A percentile compares a stretch with the other conserved stretches of the same genome.
phyloP scores from a whole-genome alignment of 306 rosid genomes.

The Vigna hirtella region DNA sequence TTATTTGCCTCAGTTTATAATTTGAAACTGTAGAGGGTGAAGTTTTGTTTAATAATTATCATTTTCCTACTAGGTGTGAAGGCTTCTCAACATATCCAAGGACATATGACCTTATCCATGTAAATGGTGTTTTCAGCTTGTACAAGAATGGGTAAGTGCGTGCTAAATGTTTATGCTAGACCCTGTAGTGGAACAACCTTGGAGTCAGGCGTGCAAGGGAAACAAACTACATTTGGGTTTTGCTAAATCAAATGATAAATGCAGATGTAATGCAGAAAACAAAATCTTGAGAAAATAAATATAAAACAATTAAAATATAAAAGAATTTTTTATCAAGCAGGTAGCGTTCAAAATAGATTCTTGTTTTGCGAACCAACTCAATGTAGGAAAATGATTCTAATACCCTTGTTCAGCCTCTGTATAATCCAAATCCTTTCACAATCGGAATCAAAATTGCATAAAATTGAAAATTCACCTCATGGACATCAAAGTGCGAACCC shows the following conservation, averaged over 20 bases:
- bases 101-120: slow-evolving; percentile 88
- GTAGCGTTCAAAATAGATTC: not conserved
- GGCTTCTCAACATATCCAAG: slow-evolving; percentile 94
- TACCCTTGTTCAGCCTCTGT: not conserved
- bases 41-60: not conserved
- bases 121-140: slow-evolving; percentile 77
- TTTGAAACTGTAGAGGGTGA: not conserved
- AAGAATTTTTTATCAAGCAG: no score
- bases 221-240: slow-evolving; percentile 3
- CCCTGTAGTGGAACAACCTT: slow-evolving; percentile 15
- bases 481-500: slow-evolving; percentile 77
- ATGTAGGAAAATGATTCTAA: not conserved
- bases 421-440: not conserved
- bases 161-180: slow-evolving; percentile 9
- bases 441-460: not conserved
- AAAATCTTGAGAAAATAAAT: not conserved
- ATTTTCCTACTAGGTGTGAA: slow-evolving; percentile 69
- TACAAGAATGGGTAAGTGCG: slow-evolving; percentile 68
- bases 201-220: slow-evolving; percentile 20
- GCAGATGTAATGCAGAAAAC: slow-evolving; percentile 71
- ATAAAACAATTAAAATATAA: no score
- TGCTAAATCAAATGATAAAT: slow-evolving; percentile 39
- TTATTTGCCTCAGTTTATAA: not conserved
- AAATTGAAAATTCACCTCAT: slow-evolving; percentile 61
- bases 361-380: slow-evolving; percentile 6